Evolutionary conservation across 306 rosid species (phyloP), one percentile per base, ranked within the genome.

Genomic region (Styphnolobium japonicum): DNA sequence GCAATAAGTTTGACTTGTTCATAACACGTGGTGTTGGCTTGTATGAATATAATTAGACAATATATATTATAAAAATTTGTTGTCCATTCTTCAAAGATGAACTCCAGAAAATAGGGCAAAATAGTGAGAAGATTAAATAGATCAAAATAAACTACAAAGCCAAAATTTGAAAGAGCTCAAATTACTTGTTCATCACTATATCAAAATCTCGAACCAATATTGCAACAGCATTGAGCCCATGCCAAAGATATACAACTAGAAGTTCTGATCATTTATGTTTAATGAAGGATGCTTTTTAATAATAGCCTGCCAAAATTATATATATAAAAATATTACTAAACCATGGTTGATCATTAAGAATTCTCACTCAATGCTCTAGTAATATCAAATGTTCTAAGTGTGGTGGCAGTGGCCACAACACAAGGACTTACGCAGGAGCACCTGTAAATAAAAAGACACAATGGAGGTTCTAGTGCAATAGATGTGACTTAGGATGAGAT

Each of bases 141-240:
- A 65, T 46, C 33, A 65, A 71, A 48, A n/a, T 68, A 25, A 83
- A 74, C 68, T 65, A 52, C 51, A 77, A 36, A 84, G 55, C 56
- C 46, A 76, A 78, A 84, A 68, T 84, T 76, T 49, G 60, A 81
- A 57, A 66, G 57, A 71, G 22, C 12, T 79, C 16, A 76, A 76
- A 57, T 85, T 92, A 95, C 98, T 91, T 88, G 88, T 88, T 95
- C 82, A 88, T 71, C 64, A 95, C 97, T 4, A 93, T 93, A 87
- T 95, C 97, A 69, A 90, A 95, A 89, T 95, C 98, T 90, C 92
- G 98, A 88, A 91, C 80, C 90, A 95, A 22, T 81, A 93, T 95
- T 53, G 98, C 98, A 77, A 88, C 73, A 81, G 89, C 94, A 78
- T 95, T 95, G 93, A 93, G 56, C 83, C 81, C 98, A 95, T 95